A percentile compares a stretch with the other conserved stretches of the same genome.
phyloP scores from a whole-genome alignment of 805 yeast genomes.

The Ogataea pini region DNA sequence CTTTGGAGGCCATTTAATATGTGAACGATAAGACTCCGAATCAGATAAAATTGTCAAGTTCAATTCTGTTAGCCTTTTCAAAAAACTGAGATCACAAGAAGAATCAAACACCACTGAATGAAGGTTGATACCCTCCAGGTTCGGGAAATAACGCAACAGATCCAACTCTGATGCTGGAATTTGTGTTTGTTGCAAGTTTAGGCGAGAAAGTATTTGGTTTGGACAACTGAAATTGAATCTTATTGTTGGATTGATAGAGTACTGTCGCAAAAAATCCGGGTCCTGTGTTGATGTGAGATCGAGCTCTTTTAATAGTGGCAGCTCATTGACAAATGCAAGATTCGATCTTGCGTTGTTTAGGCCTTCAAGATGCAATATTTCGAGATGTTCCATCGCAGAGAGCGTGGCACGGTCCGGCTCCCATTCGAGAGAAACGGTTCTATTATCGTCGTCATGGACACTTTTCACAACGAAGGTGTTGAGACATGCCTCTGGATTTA shows the following conservation, averaged over 20 bases:
- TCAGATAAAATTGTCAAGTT: slow-evolving; percentile 13
- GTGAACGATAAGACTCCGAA: background rate
- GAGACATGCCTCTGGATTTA: slow-evolving; percentile 3
- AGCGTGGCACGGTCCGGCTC: slow-evolving; percentile 9
- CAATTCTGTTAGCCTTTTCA: background rate
- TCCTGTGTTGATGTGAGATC: slow-evolving; percentile 11
- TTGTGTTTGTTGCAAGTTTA: background rate
- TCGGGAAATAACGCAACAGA: background rate
- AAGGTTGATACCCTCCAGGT: background rate
- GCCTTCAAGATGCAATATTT: slow-evolving; percentile 8
- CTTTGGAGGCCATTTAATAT: slow-evolving; percentile 14
- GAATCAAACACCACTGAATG: background rate
- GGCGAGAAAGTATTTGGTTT: background rate
- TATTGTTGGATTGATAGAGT: background rate
- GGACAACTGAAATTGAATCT: background rate
- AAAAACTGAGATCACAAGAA: background rate
- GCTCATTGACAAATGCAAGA: slow-evolving; percentile 9
- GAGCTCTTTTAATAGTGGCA: slow-evolving; percentile 6
- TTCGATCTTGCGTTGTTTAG: slow-evolving; percentile 7
- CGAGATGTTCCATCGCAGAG: slow-evolving; percentile 1
- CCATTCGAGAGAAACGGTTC: slow-evolving; percentile 14
- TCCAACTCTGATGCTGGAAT: background rate
- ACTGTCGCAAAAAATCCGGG: slow-evolving; percentile 11
- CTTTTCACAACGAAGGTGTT: slow-evolving; percentile 6
- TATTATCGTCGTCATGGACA: slow-evolving; percentile 14